Evolutionary conservation across 768 basidiomycete species (phyloP), one percentile per base, ranked within the genome.

Genomic region (Tephrocybe sp.): DNA sequence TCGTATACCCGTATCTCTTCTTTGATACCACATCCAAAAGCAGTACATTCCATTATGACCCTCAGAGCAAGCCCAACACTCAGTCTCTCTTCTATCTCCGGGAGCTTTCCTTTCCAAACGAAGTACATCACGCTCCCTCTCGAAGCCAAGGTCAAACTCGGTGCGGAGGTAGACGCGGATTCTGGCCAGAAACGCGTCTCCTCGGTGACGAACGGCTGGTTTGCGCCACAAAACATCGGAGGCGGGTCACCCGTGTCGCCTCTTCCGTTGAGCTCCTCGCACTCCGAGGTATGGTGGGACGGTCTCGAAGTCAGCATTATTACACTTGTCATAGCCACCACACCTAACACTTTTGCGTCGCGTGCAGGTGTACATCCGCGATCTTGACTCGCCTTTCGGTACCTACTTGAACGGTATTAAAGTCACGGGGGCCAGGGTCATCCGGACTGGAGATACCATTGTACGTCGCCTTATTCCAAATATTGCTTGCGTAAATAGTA

Each of bases 201-300:
- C 3, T 43, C 60, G 12, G 51, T 60, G 8, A 55, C 63, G 18
- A 79, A 78, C 26, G 77, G 78, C 5, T 67, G 70, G 69, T 77
- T 80, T 53, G 61, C 76, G 25, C 59, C 68, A 15, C 62, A 63
- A 24, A 49, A 40, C 5, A 18, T 38, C 22, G 19, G 39, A 13
- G 64, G 55, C 8, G 53, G 58, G 40, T 45, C 59, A 30, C 54
- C 64, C 19, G 60, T 77, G 32, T 70, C 70, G 6, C 68, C 73
- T 21, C 60, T 79, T 36, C 65, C 76, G 28, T 58, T 80, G 25
- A 73, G 73, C 54, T 47, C 64, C 9, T 59, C 64, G 1, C 79
- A 80, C 44, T 76, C 75, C 5, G 71, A 78, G 53, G 60, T 80
- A 27, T 79, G 79, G 77, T 60, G 64, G 42, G 68, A 73, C 25